Percentiles rank a stretch among this genome's conserved stretches.
These are phyloP conservation scores for Pseudocercospora pini-densiflorae DNA, from an alignment of 2,329 filamentous ascomycete genomes.

Conservation along the genomic window DNA sequence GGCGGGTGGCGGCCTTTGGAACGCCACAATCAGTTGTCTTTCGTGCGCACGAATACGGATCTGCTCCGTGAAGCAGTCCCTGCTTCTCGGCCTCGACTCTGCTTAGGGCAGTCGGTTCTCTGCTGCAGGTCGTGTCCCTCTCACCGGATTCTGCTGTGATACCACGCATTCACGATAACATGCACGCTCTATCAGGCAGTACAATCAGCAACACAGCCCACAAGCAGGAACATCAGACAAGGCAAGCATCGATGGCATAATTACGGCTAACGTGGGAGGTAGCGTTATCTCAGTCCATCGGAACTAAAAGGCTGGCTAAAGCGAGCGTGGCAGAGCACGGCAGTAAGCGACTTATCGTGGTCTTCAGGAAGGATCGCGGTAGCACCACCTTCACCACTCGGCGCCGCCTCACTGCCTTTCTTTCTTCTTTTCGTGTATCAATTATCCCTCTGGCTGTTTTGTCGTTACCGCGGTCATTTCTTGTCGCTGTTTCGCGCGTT, in stretches of 20 bases:
- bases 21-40: not conserved
- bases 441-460: not conserved
- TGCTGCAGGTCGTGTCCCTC: not conserved
- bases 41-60: not conserved
- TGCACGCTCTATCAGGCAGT: not conserved
- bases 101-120: not conserved
- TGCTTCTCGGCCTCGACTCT: not conserved
- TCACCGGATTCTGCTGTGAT: not conserved
- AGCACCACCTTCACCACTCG: constrained; percentile 12
- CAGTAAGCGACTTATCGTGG: constrained; percentile 5
- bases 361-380: constrained; percentile 4
- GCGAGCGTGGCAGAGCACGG: constrained; percentile 1
- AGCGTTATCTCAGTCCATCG: not conserved
- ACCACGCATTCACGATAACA: not conserved
- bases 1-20: not conserved
- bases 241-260: constrained; percentile 1
- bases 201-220: not conserved
- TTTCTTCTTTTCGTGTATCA: not conserved
- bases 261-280: constrained; percentile 4
- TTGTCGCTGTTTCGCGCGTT: not conserved
- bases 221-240: not conserved
- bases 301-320: not conserved
- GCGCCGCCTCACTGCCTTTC: constrained; percentile 14
- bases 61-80: constrained; percentile 3
- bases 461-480: not conserved